phyloP scores from a whole-genome alignment of 352 stramenopile species.

The Globisporangium mamillatum region DNA sequence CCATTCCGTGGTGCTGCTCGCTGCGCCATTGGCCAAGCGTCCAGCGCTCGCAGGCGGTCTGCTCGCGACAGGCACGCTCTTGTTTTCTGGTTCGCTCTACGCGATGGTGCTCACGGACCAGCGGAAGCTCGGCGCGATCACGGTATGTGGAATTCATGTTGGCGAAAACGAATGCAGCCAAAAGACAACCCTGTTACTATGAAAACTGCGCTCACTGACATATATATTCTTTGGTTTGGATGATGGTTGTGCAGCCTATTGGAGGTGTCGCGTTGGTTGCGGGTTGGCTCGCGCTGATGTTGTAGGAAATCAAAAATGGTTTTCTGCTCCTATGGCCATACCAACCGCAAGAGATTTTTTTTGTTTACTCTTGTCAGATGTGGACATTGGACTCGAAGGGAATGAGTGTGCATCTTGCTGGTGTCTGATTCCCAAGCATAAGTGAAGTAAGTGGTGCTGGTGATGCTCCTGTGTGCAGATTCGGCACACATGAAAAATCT shows the following conservation, averaged over 20 bases:
- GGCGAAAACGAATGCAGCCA: too few relatives aligned
- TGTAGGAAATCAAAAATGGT: conserved; percentile 28
- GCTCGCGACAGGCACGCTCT: conserved; percentile 53
- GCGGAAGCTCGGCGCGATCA: conserved; percentile 72
- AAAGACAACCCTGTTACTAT: too few relatives aligned
- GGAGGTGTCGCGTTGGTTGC: conserved; percentile 65
- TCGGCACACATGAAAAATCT: neutral
- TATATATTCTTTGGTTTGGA: too few relatives aligned
- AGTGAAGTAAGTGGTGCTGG: neutral
- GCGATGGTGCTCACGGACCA: conserved; percentile 71
- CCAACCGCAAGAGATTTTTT: neutral
- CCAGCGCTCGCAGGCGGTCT: conserved; percentile 56
- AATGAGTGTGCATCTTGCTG: neutral
- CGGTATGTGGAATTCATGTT: conserved; percentile 33
- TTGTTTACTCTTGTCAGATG: neutral
- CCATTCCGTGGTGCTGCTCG: conserved; percentile 74
- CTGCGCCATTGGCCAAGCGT: conserved; percentile 56
- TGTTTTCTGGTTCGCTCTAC: conserved; percentile 84
- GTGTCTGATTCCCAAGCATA: neutral
- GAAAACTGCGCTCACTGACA: too few relatives aligned
- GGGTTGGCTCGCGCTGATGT: conserved; percentile 65
- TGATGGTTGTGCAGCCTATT: conserved; percentile 40
- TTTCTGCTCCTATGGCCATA: neutral
- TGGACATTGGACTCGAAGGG: neutral
- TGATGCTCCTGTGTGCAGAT: neutral